phyloP scores from a whole-genome alignment of 73 alveolate genomes.

The Paramecium sexaurelia region DNA sequence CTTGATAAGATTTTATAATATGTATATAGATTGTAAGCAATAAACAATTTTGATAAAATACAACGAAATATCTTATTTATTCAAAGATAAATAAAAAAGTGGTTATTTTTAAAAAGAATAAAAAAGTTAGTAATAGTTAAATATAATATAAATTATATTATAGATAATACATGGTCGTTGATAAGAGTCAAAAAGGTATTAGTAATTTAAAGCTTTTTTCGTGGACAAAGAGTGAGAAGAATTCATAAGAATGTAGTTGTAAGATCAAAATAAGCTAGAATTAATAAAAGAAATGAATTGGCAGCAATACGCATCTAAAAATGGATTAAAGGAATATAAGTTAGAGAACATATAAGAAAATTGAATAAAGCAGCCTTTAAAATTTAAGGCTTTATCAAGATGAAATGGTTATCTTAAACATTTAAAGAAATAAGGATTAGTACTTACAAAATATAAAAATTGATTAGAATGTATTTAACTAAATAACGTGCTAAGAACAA shows the following conservation, averaged over 20 bases:
- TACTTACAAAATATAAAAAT: not conserved
- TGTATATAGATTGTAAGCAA: conserved; percentile 1
- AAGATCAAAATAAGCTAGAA: conserved; percentile 66
- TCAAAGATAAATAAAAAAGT: not conserved
- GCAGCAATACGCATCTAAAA: conserved; percentile 23
- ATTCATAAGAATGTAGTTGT: conserved; percentile 56
- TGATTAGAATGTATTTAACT: not conserved
- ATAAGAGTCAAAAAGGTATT: conserved; percentile 56
- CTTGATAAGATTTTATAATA: not conserved
- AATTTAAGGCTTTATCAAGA: conserved; percentile 73
- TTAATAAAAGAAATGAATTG: not conserved
- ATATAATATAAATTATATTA: not conserved
- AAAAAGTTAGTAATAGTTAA: conserved; percentile 56
- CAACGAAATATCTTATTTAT: not conserved
- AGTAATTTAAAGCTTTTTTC: conserved; percentile 70
- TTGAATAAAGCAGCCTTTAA: conserved; percentile 59
- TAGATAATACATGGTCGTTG: conserved; percentile 66
- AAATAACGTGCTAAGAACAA: not conserved
- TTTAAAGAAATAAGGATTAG: conserved; percentile 62
- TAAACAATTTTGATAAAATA: not conserved
- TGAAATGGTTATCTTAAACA: conserved; percentile 72
- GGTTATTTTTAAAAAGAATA: not conserved
- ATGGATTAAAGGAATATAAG: conserved; percentile 64
- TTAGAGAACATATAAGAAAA: conserved; percentile 67
- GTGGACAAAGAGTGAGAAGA: conserved; percentile 73